Evolutionary conservation across 2,329 filamentous ascomycete genomes (phyloP), one percentile per base, ranked within the genome.

Genomic region (Leptodontidium sp.): DNA sequence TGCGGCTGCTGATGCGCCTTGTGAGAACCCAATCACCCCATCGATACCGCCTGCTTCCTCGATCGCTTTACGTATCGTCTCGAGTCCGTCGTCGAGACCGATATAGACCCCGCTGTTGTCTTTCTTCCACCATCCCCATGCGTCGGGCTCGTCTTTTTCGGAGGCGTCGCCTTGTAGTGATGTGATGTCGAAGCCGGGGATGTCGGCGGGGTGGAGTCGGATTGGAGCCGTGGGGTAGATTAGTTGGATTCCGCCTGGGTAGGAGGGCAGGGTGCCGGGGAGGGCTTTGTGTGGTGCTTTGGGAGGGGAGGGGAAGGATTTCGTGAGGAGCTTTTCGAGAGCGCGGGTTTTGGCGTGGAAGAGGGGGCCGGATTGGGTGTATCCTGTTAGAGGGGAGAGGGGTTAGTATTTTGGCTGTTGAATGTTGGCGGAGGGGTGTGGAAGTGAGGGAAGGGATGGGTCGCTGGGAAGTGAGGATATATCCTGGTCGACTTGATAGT

Each of bases 331-430:
- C 80, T 98, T 97, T 75, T 94, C 89, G 1, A 98, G 84, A 12
- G 93, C 93, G 79, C 93, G 92, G 57, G 93, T 97, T 83, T 98
- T 98, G 79, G 91, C 88, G 78, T 89, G 91, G 87, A 98, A 98
- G 71, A 94, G 84, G 4, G 90, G 81, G 4, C 94, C 94, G 35
- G 93, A 97, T 84, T 98, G 95, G 8, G 95, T 97, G 86, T 90
- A 98, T 80, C 95, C 92, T 90, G 67, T 11, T 35, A 26, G 47
- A 45, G 35, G 29, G 63, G 12, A n/a, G 29, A 26, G 21, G 66
- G 57, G 47, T 38, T 55, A 40, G 24, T 53, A 1, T 2, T 7
- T 64, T 11, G 35, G 21, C 4, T 9, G 21, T n/a, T 24, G 15
- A 52, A 26, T 38, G 14, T 32, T 32, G 29, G 29, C 1, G 29